These are phyloP conservation scores for Psilocybe tampanensis DNA, from an alignment of 768 basidiomycete genomes.

Conservation along the genomic window DNA sequence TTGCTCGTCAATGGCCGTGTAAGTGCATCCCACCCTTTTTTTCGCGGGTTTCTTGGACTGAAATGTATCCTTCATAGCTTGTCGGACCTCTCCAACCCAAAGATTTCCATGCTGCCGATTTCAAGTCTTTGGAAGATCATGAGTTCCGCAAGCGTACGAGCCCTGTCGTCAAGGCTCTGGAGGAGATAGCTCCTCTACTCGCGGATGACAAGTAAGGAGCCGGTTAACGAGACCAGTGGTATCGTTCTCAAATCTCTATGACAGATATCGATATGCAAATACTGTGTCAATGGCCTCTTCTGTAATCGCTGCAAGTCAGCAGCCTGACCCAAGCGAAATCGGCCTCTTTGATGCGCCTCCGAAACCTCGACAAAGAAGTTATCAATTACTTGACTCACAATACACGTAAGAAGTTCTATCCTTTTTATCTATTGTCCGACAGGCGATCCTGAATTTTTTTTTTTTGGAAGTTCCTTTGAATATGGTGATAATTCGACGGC, in stretches of 20 bases:
- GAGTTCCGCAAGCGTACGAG: constrained; percentile 73
- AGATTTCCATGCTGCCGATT: constrained; percentile 67
- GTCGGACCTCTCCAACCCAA: constrained; percentile 68
- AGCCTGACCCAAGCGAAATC: constrained; percentile 71
- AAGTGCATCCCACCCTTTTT: constrained; percentile 26
- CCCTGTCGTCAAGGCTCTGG: constrained; percentile 68
- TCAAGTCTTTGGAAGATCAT: constrained; percentile 68
- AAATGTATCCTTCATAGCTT: constrained; percentile 47
- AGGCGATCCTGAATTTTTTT: too few species aligned
- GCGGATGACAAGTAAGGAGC: constrained; percentile 24
- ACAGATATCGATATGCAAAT: constrained; percentile 57
- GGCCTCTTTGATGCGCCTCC: constrained; percentile 72
- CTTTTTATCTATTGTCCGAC: neutral
- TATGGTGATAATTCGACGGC: constrained; percentile 72
- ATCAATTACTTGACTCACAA: constrained; percentile 57
- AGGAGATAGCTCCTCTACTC: constrained; percentile 46
- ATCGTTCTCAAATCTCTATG: neutral
- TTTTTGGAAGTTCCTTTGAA: constrained; percentile 70
- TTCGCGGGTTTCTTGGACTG: neutral
- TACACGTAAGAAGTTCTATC: constrained; percentile 56
- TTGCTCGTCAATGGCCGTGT: constrained; percentile 87
- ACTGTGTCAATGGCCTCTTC: constrained; percentile 70
- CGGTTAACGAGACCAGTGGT: neutral
- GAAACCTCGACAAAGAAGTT: constrained; percentile 60
- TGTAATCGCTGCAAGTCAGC: constrained; percentile 68